Evolutionary conservation across 768 basidiomycete genomes (phyloP).

Genomic region (Zangia roseola): DNA sequence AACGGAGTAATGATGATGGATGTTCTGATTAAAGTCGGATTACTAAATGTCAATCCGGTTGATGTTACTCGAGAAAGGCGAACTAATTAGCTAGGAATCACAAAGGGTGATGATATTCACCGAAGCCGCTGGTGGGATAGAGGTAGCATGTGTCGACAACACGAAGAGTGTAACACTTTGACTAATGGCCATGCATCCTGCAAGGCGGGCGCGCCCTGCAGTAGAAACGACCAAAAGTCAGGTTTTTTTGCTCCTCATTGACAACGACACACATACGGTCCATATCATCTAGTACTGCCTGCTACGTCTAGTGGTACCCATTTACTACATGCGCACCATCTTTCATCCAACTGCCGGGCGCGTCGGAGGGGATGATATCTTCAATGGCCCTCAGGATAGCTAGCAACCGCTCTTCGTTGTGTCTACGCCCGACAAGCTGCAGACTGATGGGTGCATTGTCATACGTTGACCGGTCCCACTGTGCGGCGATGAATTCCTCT

Average conservation of each 20-base stretch:
- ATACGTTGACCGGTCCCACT: constrained; percentile 44
- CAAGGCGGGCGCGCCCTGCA: constrained; percentile 8
- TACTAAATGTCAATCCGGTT: no score
- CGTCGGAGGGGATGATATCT: constrained; percentile 13
- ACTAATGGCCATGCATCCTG: constrained; percentile 13
- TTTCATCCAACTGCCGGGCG: constrained; percentile 10
- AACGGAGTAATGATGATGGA: no score
- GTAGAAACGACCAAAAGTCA: constrained; percentile 14
- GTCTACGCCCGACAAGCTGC: constrained; percentile 50
- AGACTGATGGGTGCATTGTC: constrained; percentile 44
- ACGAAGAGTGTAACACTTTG: background rate
- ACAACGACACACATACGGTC: constrained; percentile 3
- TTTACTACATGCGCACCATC: constrained; percentile 9
- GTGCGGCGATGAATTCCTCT: constrained; percentile 35
- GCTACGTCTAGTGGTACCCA: constrained; percentile 3
- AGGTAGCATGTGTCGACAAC: no score
- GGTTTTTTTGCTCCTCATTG: background rate
- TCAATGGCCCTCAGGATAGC: constrained; percentile 45
- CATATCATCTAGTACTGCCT: background rate
- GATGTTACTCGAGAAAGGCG: no score
- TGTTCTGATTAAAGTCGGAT: no score
- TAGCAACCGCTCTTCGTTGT: constrained; percentile 49
- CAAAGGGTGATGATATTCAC: no score
- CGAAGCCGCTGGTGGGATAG: no score
- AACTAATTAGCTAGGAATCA: no score